phyloP scores from a whole-genome alignment of 2,329 filamentous ascomycete species.

The Leptodontidium sp. region DNA sequence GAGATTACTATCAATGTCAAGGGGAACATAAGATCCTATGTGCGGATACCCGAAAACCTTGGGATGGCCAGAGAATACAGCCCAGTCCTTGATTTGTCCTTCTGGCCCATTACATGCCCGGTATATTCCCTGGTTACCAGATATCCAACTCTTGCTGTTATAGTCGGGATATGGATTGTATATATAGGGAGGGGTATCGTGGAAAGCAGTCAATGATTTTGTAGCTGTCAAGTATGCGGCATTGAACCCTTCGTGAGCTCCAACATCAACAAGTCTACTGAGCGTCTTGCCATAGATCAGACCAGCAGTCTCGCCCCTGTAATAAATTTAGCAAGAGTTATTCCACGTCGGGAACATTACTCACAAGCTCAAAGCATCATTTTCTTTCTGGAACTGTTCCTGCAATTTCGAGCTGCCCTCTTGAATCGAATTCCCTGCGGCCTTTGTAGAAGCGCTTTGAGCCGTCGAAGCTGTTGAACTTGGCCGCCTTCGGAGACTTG shows the following conservation, averaged over 20 bases:
- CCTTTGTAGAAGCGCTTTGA: constrained; percentile 7
- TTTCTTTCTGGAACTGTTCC: constrained; percentile 37
- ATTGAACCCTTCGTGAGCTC: constrained; percentile 45
- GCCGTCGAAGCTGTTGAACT: not conserved
- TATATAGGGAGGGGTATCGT: constrained; percentile 57
- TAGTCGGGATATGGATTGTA: constrained; percentile 79
- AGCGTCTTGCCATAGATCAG: constrained; percentile 66
- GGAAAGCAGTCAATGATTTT: constrained; percentile 53
- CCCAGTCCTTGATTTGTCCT: constrained; percentile 61
- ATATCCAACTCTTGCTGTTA: constrained; percentile 68
- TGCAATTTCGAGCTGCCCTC: constrained; percentile 22
- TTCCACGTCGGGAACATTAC: constrained; percentile 32
- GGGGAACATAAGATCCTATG: constrained; percentile 68
- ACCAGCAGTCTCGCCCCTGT: constrained; percentile 56
- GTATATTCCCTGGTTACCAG: constrained; percentile 63
- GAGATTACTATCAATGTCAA: constrained; percentile 68
- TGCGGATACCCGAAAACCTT: constrained; percentile 65
- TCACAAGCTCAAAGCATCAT: constrained; percentile 34
- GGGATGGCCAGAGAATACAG: constrained; percentile 69
- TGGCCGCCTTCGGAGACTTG: not conserved
- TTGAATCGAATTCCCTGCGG: not conserved
- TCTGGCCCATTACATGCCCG: constrained; percentile 70
- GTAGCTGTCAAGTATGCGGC: constrained; percentile 45
- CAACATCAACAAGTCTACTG: constrained; percentile 53
- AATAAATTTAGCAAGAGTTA: constrained; percentile 24